Conservation (phyloP, 2,329 filamentous ascomycete species). For the Ophidiomyces ophidiicola region DNA sequence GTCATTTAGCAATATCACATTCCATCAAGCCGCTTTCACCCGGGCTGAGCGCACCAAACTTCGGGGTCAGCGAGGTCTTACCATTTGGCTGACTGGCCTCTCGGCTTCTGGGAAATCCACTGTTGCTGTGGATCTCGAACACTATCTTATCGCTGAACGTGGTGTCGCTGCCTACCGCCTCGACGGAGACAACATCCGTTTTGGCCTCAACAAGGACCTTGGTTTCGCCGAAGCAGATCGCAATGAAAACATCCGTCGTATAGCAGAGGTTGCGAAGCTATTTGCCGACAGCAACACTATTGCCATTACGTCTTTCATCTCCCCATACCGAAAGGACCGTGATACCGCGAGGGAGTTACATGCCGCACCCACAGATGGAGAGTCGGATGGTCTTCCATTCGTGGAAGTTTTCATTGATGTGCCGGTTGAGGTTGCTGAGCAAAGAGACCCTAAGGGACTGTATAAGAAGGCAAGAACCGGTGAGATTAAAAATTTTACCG, state of each 20-base stretch:
- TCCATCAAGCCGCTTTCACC: constrained; percentile 34
- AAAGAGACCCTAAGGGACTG: constrained; percentile 90
- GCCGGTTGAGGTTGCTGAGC: constrained; percentile 79
- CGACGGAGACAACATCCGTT: constrained; percentile 96
- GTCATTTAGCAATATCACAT: constrained; percentile 35
- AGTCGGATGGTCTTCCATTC: constrained; percentile 65
- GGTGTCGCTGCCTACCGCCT: constrained; percentile 78
- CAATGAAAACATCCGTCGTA: constrained; percentile 94
- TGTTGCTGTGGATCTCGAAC: constrained; percentile 89
- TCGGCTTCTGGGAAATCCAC: constrained; percentile 96
- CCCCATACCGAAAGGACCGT: constrained; percentile 79
- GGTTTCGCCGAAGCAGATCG: constrained; percentile 87
- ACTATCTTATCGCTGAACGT: constrained; percentile 67
- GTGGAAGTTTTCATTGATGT: constrained; percentile 92
- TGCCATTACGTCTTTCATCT: constrained; percentile 93
- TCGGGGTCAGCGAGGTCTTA: constrained; percentile 79
- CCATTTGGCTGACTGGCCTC: constrained; percentile 95
- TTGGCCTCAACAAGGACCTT: constrained; percentile 94
- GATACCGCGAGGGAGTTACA: constrained; percentile 72
- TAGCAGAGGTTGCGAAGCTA: constrained; percentile 91
- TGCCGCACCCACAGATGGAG: constrained; percentile 41
- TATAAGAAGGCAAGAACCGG: constrained; percentile 95
- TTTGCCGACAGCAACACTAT: constrained; percentile 84
- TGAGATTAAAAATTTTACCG: constrained; percentile 94
- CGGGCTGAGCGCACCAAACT: constrained; percentile 31